Base-by-base conservation (phyloP, 768 basidiomycete species). In the Mycena sanguinolenta region DNA sequence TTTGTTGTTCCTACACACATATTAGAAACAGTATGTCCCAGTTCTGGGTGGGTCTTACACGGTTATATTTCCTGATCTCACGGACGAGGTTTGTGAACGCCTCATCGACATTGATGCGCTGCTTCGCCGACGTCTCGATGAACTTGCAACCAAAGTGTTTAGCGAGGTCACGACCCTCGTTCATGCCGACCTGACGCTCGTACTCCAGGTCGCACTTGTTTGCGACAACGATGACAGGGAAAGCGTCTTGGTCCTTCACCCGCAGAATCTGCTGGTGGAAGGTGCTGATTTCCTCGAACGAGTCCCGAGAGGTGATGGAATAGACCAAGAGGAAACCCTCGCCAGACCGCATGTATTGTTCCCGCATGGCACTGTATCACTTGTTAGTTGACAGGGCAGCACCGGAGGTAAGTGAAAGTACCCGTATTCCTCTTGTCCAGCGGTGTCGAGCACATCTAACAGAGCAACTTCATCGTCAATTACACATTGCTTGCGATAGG, bases 391-490 rank as follows among this genome's bases (percentile, higher is more conserved):
- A 61, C 46, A 36, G 50, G 19, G 27, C 65, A 25, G 16, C n/a
- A 39, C 59, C 17, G 36, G 25, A 8, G 49, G n/a, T n/a, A n/a
- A n/a, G n/a, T n/a, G n/a, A 16, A 87, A 92, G 64, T 67, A 96
- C 95, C 95, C 95, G 77, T 98, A 99, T 86, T 99, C 97, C 81
- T 99, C 97, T 81, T 98, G 97, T 39, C 97, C 97, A 62, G 97
- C 97, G 19, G 97, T 98, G 83, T 98, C 97, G 71, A 99, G 89
- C 62, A 99, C 97, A 79, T 99, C 97, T 66, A 98, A 90, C 58
- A 98, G 87, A 23, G 96, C 96, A n/a, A 98, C 95, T 81, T 98
- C 95, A n/a, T 97, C 97, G 82, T 99, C 97, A 73, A 99, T 96
- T 38, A 97, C 92, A 72, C 95, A 97, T 79, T 98, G 96, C 80